Evolutionary conservation across 306 rosid genomes (phyloP), one percentile per base, ranked within the genome.

Genomic region (Prunus fruticosa): DNA sequence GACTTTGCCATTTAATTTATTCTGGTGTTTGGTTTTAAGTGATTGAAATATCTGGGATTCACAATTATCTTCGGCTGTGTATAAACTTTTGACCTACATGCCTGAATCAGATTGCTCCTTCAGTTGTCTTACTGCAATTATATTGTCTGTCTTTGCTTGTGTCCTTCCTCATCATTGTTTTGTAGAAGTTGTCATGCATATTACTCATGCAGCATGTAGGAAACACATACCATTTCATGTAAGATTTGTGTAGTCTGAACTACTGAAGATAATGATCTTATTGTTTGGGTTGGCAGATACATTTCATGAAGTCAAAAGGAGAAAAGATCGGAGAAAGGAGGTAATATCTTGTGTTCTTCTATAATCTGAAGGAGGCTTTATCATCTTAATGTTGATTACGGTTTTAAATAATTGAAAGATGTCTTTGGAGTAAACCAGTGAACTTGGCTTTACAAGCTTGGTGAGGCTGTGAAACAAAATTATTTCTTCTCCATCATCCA

Each of bases 291-390:
- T 87, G 56, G 34, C 92, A 92, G 97, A 92, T 84, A 92, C 97
- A 58, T 92, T 92, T 84, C 97, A 92, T 58, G 93, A 87, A 84
- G 96, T 92, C 7, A 86, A 83, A 76, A 84, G 85, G 74, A 92
- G 85, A 54, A 93, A 91, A 0, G 91, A 90, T 54, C 78, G 92
- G 73, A 92, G 76, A 76, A 92, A 92, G 83, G 96, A 90, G 86
- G 97, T 90, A 81, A 66, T 32, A 47, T 38, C 32, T 43, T 58
- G 23, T 30, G 23, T 52, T 27, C 46, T 61, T 73, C 49, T 34
- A 13, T 34, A 25, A 15, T 27, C 28, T 27, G 23, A n/a, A 14
- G 7, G 25, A 49, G 60, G 23, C 9, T 69, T 50, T 69, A 18
- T 5, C 60, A 18, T 69, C 23, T 25, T 47, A 15, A 69, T 16